Conservation (phyloP, 2,329 filamentous ascomycete genomes). For the Tolypocladium ovalisporum region DNA sequence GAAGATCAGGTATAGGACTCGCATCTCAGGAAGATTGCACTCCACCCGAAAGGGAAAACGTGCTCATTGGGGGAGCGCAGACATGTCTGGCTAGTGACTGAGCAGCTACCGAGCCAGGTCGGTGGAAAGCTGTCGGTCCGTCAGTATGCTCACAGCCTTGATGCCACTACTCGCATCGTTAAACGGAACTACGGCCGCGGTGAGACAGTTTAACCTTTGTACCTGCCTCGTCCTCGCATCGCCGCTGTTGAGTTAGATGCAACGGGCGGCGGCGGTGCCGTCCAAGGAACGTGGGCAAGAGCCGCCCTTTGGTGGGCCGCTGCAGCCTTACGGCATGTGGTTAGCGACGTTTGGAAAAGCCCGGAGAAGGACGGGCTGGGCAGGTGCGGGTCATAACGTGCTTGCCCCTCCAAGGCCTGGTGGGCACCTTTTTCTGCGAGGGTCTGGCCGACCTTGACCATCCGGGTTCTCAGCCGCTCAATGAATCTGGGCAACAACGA, state of each 20-base stretch:
- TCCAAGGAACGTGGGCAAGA: too few relatives aligned
- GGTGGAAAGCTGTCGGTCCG: not conserved
- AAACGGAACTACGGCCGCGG: not conserved
- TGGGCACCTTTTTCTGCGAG: not conserved
- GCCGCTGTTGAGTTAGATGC: too few relatives aligned
- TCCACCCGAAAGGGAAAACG: not conserved
- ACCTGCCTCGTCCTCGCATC: not conserved
- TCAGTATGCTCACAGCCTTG: not conserved
- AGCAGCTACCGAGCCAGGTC: not conserved
- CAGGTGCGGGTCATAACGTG: not conserved
- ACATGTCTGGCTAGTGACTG: too few relatives aligned
- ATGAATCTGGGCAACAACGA: not conserved
- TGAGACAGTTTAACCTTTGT: not conserved
- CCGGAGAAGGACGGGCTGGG: not conserved
- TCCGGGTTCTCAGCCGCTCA: not conserved
- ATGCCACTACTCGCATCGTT: not conserved
- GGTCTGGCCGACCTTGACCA: not conserved
- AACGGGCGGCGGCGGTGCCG: too few relatives aligned
- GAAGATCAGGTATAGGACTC: too few relatives aligned
- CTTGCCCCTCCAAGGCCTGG: not conserved
- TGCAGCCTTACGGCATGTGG: not conserved
- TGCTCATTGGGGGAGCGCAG: not conserved
- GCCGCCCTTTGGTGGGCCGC: not conserved
- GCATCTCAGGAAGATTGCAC: too few relatives aligned
- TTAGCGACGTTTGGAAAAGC: not conserved